Evolutionary conservation across 1,284 basidiomycete species (phyloP), one percentile per base, ranked within the genome.

Genomic region (Apiotrichum mycotoxinovorans): DNA sequence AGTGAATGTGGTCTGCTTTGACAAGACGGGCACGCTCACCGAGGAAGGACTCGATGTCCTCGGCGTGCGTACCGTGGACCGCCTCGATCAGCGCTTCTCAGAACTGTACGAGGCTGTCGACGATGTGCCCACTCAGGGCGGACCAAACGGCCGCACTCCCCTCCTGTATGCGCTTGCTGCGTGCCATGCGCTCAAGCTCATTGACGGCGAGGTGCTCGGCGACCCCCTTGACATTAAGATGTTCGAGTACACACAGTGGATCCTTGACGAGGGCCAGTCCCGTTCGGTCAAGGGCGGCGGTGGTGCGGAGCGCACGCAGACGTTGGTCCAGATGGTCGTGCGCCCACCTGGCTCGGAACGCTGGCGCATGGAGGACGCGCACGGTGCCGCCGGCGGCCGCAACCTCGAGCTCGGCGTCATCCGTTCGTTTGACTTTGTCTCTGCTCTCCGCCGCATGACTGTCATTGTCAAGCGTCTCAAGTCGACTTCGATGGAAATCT

Each of bases 11-110:
- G 95, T 94, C 68, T 98, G 94, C 76, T 99, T 99, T 70, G 96
- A 99, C 81, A 99, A 99, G 80, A 99, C 96, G 1, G 96, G 96
- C 2, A 99, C 96, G 1, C 82, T 99, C 18, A 99, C 96, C 0
- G 96, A 98, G 75, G 96, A 99, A 65, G 96, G 96, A 1, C 82
- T 99, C 42, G 96, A 98, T 70, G 93, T 99, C 45, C 87, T 99
- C 45, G 93, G 93, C 26, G 87, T 94, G 14, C 86, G 93, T 41
- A 85, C 85, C 1, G 82, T 91, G 43, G 91, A 94, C 64, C 85
- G 88, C 48, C 83, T 72, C 18, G 70, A 75, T 51, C 83, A 86
- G 49, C 83, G 86, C 44, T 98, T 98, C 76, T 92, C 92, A 41
- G 94, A 99, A 71, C 83, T 98, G 22, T 82, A 96, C 61, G 84